A percentile compares a stretch with the other conserved stretches of the same genome.
phyloP scores from a whole-genome alignment of 495 filamentous ascomycete species.

The Hyphodiscus hymeniophilus region DNA sequence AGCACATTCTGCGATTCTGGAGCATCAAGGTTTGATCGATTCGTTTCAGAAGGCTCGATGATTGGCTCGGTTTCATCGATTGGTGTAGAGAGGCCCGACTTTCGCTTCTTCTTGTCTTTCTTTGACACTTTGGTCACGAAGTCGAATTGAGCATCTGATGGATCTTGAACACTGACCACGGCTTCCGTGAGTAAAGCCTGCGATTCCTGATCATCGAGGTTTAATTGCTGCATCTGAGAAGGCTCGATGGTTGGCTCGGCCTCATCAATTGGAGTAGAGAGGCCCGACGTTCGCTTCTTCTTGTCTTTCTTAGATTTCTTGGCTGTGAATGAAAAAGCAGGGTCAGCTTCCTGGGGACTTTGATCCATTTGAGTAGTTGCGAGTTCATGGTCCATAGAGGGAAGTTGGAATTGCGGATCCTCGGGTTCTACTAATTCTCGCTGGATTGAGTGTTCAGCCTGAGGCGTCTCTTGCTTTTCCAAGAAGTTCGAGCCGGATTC shows the following conservation, averaged over 20 bases:
- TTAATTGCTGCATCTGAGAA: no score
- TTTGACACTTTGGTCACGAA: slow-evolving; percentile 20
- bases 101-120: slow-evolving; percentile 22
- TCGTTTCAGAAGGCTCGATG: no score
- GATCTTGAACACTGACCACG: neutral
- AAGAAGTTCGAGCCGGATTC: no score
- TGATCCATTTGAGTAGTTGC: slow-evolving; percentile 10
- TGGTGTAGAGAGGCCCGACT: slow-evolving; percentile 11
- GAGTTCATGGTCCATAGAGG: neutral
- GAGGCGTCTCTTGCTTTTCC: neutral
- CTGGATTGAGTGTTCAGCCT: neutral
- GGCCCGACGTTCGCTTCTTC: slow-evolving; percentile 12
- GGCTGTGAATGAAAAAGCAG: neutral
- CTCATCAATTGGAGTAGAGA: slow-evolving; percentile 6
- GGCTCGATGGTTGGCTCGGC: neutral
- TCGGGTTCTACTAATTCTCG: slow-evolving; percentile 1
- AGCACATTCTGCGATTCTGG: no score
- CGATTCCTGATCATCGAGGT: neutral
- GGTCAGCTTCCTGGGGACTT: slow-evolving; percentile 22
- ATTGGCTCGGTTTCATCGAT: neutral
- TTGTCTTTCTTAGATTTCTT: slow-evolving; percentile 25
- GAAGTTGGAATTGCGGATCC: neutral
- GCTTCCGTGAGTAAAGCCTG: neutral
- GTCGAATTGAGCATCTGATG: no score
- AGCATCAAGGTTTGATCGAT: no score